These are phyloP conservation scores for Yueomyces sp. DNA, from an alignment of 805 yeast genomes.

Conservation along the genomic window DNA sequence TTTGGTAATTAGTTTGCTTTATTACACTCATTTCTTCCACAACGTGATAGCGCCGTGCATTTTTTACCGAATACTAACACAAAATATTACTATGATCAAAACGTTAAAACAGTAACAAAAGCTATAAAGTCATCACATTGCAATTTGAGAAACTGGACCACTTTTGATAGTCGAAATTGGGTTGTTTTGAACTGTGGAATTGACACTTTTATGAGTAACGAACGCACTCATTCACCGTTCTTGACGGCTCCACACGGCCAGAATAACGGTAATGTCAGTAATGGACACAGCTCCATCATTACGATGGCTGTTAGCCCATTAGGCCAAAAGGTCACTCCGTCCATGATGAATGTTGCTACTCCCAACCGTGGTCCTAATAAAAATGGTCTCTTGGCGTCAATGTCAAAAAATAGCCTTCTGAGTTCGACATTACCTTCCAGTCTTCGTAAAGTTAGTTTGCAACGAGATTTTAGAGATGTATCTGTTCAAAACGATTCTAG, in stretches of 20 bases:
- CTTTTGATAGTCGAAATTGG: too few relatives aligned
- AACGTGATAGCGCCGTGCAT: too few relatives aligned
- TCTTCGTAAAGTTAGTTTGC: constrained; percentile 17
- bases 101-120: too few relatives aligned
- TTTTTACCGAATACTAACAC: too few relatives aligned
- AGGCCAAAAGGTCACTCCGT: constrained; percentile 5
- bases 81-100: too few relatives aligned
- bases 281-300: too few relatives aligned
- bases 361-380: constrained; percentile 28
- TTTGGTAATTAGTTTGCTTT: too few relatives aligned
- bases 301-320: not conserved
- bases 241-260: not conserved
- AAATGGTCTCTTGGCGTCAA: constrained; percentile 11
- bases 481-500: too few relatives aligned
- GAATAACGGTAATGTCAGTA: too few relatives aligned
- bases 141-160: too few relatives aligned
- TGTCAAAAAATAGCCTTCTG: constrained; percentile 16
- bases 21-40: too few relatives aligned
- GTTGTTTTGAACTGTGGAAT: constrained; percentile 11
- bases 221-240: not conserved
- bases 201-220: constrained; percentile 15
- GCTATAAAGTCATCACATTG: too few relatives aligned
- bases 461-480: constrained; percentile 7
- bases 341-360: constrained; percentile 25
- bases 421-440: constrained; percentile 21